Percentiles rank a stretch among this genome's conserved stretches.
phyloP scores from a whole-genome alignment of 495 filamentous ascomycete species.

The Penicillium coprophilum region DNA sequence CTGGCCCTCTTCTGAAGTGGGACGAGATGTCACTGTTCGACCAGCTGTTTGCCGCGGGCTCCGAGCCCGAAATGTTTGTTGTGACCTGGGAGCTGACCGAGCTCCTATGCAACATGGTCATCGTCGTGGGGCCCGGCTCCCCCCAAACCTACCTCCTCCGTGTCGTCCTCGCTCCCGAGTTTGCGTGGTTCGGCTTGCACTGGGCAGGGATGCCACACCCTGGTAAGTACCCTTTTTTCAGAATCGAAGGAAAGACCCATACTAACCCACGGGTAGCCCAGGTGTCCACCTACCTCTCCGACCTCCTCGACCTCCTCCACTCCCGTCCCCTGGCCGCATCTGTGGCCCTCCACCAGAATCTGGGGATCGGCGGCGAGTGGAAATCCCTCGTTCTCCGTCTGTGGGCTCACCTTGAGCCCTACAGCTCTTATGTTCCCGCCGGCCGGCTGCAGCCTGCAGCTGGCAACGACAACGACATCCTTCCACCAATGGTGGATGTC shows the following conservation, averaged over 20 bases:
- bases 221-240: neutral
- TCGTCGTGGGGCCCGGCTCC: conserved; percentile 9
- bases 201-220: neutral
- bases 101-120: conserved; percentile 1
- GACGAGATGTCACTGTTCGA: conserved; percentile 3
- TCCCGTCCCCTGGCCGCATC: conserved; percentile 2
- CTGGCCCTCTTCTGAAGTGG: neutral
- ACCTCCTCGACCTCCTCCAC: neutral
- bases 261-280: neutral
- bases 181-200: conserved; percentile 13
- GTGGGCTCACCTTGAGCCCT: neutral
- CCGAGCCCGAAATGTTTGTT: neutral
- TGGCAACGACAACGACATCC: neutral
- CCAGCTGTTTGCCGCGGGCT: neutral
- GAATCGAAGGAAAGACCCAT: neutral
- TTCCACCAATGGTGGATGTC: neutral
- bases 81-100: neutral
- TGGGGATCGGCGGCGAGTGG: neutral
- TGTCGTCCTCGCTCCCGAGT: conserved; percentile 7
- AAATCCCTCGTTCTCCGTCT: neutral
- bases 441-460: neutral
- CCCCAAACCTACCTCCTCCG: conserved; percentile 4
- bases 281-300: neutral
- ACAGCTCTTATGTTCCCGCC: neutral
- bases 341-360: neutral